phyloP scores from a whole-genome alignment of 2,329 filamentous ascomycete genomes.

The Beauveria pseudobassiana region DNA sequence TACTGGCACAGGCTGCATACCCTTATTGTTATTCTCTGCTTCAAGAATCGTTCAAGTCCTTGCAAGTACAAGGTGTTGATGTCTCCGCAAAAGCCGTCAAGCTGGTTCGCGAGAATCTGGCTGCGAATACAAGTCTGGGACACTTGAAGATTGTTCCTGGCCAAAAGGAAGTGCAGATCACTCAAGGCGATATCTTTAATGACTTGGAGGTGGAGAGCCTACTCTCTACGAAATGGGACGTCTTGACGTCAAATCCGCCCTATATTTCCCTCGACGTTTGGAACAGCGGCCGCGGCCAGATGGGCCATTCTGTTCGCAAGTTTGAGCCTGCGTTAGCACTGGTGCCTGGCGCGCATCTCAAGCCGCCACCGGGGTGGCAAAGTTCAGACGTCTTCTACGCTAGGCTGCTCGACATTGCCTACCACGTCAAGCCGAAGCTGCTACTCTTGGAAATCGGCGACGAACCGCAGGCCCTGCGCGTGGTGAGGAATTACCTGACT shows the following conservation, averaged over 20 bases:
- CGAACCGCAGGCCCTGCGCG: constrained; percentile 56
- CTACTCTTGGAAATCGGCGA: constrained; percentile 68
- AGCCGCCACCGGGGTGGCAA: constrained; percentile 24
- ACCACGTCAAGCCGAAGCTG: constrained; percentile 40
- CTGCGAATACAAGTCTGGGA: constrained; percentile 34
- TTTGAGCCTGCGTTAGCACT: constrained; percentile 78
- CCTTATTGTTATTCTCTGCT: constrained; percentile 65
- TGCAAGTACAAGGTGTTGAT: constrained; percentile 64
- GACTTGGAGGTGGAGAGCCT: constrained; percentile 28
- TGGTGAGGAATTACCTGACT: constrained; percentile 41
- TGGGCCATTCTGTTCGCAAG: constrained; percentile 68
- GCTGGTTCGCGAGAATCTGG: constrained; percentile 59
- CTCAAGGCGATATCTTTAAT: constrained; percentile 41
- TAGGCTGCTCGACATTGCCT: constrained; percentile 50
- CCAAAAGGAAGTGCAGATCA: constrained; percentile 34
- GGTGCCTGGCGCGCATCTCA: constrained; percentile 41
- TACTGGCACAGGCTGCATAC: constrained; percentile 85
- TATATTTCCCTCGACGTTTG: constrained; percentile 62
- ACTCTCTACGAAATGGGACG: constrained; percentile 36
- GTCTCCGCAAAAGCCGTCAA: constrained; percentile 57
- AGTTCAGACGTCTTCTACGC: constrained; percentile 59
- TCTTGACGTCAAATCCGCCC: constrained; percentile 84
- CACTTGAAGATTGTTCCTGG: constrained; percentile 15
- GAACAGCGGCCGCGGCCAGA: constrained; percentile 29
- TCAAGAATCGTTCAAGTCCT: constrained; percentile 25